A percentile compares a stretch with the other conserved stretches of the same genome.
phyloP scores from a whole-genome alignment of 2,329 filamentous ascomycete species.

The Colletotrichum shisoi region DNA sequence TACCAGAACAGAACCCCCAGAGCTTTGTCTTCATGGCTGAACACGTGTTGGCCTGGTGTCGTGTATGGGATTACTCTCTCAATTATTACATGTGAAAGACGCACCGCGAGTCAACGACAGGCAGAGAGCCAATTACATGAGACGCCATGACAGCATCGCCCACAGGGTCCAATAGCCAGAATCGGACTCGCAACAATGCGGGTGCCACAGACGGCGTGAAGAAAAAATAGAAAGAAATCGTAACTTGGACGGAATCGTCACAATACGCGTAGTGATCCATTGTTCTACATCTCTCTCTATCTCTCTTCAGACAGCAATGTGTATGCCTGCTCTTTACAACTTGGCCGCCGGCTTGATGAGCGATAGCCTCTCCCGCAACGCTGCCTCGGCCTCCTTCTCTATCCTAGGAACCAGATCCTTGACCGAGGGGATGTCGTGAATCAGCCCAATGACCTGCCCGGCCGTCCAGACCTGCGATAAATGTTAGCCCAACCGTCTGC shows the following conservation, averaged over 20 bases:
- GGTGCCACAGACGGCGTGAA: background rate
- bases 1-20: background rate
- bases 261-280: background rate
- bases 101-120: conserved; percentile 31
- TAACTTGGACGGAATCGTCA: conserved; percentile 1
- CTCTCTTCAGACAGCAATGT: background rate
- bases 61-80: conserved; percentile 9
- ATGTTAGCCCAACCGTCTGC: conserved; percentile 1
- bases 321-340: conserved; percentile 53
- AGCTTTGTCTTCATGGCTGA: conserved; percentile 7
- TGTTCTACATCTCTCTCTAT: conserved; percentile 23
- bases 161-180: background rate
- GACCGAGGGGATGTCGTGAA: conserved; percentile 83
- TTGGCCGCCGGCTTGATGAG: conserved; percentile 67
- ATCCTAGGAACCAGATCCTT: conserved; percentile 73
- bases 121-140: conserved; percentile 11
- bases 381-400: conserved; percentile 76
- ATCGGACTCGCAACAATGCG: background rate
- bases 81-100: conserved; percentile 33
- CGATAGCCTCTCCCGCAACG: conserved; percentile 66
- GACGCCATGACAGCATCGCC: background rate
- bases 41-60: conserved; percentile 32
- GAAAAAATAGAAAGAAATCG: background rate
- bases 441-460: conserved; percentile 90
- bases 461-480: conserved; percentile 85